Conservation (phyloP, 768 basidiomycete species). For the Hortiboletus campestris region DNA sequence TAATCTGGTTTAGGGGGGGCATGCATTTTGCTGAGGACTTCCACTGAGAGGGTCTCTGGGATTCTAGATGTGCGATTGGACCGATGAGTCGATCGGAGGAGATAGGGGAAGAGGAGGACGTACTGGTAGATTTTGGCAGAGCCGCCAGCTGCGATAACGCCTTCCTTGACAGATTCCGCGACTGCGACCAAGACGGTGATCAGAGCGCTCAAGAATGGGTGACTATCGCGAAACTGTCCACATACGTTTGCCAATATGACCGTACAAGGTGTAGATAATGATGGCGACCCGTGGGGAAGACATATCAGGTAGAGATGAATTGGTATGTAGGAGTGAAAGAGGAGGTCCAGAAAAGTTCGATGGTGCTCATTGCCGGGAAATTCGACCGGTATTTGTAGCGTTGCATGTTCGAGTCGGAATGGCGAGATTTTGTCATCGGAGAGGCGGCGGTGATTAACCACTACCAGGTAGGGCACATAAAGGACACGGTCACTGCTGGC, state of each 20-base stretch:
- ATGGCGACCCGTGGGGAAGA: conserved; percentile 59
- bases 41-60: conserved; percentile 71
- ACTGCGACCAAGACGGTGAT: conserved; percentile 40
- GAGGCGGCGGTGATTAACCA: background rate
- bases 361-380: background rate
- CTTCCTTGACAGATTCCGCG: conserved; percentile 52
- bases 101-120: conserved; percentile 19
- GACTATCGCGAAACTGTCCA: conserved; percentile 3
- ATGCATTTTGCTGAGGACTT: conserved; percentile 64
- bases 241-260: conserved; percentile 68
- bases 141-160: conserved; percentile 50
- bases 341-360: background rate
- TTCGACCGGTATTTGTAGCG: conserved; percentile 14
- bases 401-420: background rate
- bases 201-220: background rate
- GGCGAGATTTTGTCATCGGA: conserved; percentile 2
- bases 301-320: conserved; percentile 26
- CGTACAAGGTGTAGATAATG: conserved; percentile 71
- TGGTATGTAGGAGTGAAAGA: background rate
- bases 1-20: conserved; percentile 70
- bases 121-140: conserved; percentile 55
- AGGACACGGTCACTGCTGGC: conserved; percentile 3
- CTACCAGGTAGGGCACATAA: conserved; percentile 9
- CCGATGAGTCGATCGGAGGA: background rate
- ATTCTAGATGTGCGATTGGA: conserved; percentile 45